Conservation (phyloP, 2,329 filamentous ascomycete species). For the Calonectria montana region DNA sequence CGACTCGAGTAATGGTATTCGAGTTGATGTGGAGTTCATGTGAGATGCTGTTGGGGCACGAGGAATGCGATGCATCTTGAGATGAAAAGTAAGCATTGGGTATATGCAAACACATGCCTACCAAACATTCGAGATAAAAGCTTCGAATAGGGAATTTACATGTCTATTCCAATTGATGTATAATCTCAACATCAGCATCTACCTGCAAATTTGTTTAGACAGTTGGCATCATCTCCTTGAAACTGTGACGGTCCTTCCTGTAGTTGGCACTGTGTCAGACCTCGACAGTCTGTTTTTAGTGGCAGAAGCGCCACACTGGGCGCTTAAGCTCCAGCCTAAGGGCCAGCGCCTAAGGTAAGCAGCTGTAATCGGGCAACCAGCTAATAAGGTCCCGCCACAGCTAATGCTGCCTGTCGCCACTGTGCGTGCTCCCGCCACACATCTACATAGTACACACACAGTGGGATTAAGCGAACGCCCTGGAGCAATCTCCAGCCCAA, state of each 20-base stretch:
- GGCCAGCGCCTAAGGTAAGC: not conserved
- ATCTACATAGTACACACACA: slow-evolving; percentile 27
- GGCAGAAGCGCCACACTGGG: slow-evolving; percentile 16
- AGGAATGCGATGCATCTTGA: not conserved
- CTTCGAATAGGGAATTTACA: too few relatives aligned
- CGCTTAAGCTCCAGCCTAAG: slow-evolving; percentile 13
- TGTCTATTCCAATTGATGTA: not conserved
- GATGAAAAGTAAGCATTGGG: not conserved
- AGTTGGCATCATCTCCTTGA: not conserved
- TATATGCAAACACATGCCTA: too few relatives aligned
- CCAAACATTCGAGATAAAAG: not conserved
- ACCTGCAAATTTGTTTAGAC: not conserved
- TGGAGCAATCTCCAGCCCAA: slow-evolving; percentile 33
- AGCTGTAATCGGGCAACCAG: slow-evolving; percentile 3
- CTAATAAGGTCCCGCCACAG: slow-evolving; percentile 20
- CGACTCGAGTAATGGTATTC: not conserved
- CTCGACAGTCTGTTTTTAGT: not conserved
- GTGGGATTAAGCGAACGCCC: slow-evolving; percentile 24
- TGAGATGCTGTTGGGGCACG: not conserved
- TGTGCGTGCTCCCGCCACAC: slow-evolving; percentile 31
- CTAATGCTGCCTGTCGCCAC: slow-evolving; percentile 18
- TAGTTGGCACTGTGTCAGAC: slow-evolving; percentile 11
- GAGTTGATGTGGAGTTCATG: not conserved
- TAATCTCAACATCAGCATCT: not conserved
- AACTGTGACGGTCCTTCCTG: not conserved